A percentile compares a stretch with the other conserved stretches of the same genome.
Evolutionary conservation across 768 basidiomycete species (phyloP).

Genomic region (Agrocybe pediades): DNA sequence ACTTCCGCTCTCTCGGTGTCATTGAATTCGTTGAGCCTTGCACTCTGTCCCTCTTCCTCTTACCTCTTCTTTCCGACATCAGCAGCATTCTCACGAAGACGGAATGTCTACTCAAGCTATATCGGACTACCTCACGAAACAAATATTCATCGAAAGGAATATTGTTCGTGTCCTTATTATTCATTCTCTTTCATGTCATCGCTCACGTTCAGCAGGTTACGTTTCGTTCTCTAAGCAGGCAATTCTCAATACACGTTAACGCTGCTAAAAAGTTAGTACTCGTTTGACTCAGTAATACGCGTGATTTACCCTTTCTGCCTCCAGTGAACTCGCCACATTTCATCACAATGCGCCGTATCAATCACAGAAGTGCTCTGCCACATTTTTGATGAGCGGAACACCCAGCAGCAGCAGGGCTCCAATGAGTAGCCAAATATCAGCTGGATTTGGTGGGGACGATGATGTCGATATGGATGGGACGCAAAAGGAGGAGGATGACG

Average conservation of each 20-base stretch:
- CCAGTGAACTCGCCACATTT: slow-evolving; percentile 66
- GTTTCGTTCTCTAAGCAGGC: slow-evolving; percentile 74
- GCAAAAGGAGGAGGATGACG: slow-evolving; percentile 21
- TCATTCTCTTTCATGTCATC: neutral
- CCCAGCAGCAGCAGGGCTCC: slow-evolving; percentile 10
- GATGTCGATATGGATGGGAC: slow-evolving; percentile 24
- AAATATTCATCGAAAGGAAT: slow-evolving; percentile 51
- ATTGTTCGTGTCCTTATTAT: slow-evolving; percentile 40
- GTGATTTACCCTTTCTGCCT: neutral
- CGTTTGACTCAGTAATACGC: neutral
- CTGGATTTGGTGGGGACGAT: slow-evolving; percentile 2
- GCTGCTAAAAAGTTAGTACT: slow-evolving; percentile 71
- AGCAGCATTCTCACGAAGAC: neutral
- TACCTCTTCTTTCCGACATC: no score
- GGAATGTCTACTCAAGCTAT: slow-evolving; percentile 46
- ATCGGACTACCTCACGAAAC: slow-evolving; percentile 51
- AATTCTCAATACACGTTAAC: slow-evolving; percentile 73
- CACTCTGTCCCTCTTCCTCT: neutral
- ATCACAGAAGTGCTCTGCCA: slow-evolving; percentile 54
- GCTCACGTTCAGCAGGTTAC: no score
- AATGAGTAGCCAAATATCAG: neutral
- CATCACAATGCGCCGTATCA: slow-evolving; percentile 46
- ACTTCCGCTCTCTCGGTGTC: neutral
- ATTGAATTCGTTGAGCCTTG: neutral
- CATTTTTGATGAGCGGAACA: slow-evolving; percentile 71